Evolutionary conservation across 768 basidiomycete genomes (phyloP), one percentile per base, ranked within the genome.

Genomic region (Crepidotus variabilis): DNA sequence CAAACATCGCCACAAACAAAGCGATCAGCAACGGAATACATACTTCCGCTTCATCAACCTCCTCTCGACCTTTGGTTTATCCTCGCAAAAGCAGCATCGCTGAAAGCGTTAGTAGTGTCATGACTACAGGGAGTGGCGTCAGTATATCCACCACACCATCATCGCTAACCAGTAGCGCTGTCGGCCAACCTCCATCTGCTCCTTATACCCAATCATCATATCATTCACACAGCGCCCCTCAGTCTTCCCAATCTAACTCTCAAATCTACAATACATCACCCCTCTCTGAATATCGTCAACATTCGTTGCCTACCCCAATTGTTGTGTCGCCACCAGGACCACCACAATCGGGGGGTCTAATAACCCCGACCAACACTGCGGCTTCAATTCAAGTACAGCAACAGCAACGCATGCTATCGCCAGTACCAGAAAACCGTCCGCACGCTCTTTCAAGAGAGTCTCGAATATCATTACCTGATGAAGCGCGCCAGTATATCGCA

Each of bases 401-500:
- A 50, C 56, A 67, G 34, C 63, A 65, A 43, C 67, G 67, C 47
- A 64, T 74, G 61, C 69, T 77, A 0, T 67, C 74, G 9, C 63
- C 71, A 1, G 63, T 72, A 6, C 57, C 63, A 24, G 75, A 75
- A 64, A 65, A 65, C 58, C 68, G 70, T 20, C 67, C 68, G n/a
- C 66, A 72, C 43, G 51, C 65, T 5, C 61, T 75, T 16, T 80
- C 82, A n/a, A 80, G 86, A 54, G 86, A 86, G 51, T 90, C 88
- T 8, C 79, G 80, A 21, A 81, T 87, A 50, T 83, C 86, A 33
- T 75, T 91, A 35, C 87, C 90, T 1, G 88, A 91, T 54, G 91
- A 92, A 67, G 86, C 90, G 14, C 82, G 77, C 60, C 83, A 80
- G 49, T 91, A 89, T 63, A 86, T 90, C 55, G 77, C 82, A 35